Evolutionary conservation across 345 rosid species (phyloP).

Genomic region (Toxicodendron radicans): DNA sequence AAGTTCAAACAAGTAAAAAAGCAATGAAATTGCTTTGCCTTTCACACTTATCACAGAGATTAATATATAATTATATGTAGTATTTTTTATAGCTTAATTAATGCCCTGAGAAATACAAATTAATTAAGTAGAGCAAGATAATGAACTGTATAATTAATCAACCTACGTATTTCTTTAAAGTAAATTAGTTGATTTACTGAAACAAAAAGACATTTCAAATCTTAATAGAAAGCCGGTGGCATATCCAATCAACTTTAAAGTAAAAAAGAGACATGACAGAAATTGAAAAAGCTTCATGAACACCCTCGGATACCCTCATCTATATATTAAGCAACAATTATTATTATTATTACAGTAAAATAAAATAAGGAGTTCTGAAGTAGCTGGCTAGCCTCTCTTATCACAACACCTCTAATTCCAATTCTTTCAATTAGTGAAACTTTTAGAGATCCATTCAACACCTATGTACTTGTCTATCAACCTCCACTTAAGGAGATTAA

Average conservation of each 20-base stretch:
- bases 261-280: conserved; percentile 2
- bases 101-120: too few relatives aligned
- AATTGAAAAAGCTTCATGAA: neutral
- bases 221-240: conserved; percentile 1
- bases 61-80: too few relatives aligned
- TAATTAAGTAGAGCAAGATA: too few relatives aligned
- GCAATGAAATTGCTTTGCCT: too few relatives aligned
- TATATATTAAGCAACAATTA: neutral
- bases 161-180: too few relatives aligned
- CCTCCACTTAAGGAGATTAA: conserved; percentile 13
- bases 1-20: too few relatives aligned
- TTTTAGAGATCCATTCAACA: neutral
- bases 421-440: conserved; percentile 2
- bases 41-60: too few relatives aligned
- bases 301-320: neutral
- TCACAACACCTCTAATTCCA: neutral
- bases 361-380: neutral
- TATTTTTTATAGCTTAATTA: too few relatives aligned
- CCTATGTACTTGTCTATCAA: neutral
- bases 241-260: conserved; percentile 15
- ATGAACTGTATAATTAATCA: neutral
- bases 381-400: neutral
- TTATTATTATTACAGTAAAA: neutral
- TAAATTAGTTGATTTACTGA: neutral
- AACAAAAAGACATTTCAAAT: neutral